Percentiles rank a stretch among this genome's conserved stretches.
phyloP scores from a whole-genome alignment of 164 flowering plant genomes.

The Chloranthus sessilifolius region DNA sequence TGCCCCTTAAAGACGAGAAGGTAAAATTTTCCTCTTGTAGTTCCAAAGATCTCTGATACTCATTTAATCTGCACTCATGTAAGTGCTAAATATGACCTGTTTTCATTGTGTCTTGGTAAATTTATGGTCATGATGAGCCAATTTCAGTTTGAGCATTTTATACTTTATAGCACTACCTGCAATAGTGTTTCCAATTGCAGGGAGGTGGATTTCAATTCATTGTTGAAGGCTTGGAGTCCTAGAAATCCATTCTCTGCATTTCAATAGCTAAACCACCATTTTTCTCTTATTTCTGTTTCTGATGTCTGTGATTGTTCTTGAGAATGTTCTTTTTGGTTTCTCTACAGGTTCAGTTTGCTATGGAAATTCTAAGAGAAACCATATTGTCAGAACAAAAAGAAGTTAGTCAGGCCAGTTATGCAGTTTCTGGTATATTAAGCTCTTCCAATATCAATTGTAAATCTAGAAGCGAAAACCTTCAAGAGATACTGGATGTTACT shows the following conservation, averaged over 20 bases:
- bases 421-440: slow-evolving; percentile 70
- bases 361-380: slow-evolving; percentile 45
- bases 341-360: slow-evolving; percentile 37
- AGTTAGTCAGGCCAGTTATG: slow-evolving; percentile 41
- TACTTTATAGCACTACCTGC: no score
- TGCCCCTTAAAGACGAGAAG: slow-evolving; percentile 58
- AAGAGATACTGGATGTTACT: slow-evolving; percentile 43
- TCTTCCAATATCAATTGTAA: slow-evolving; percentile 44
- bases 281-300: background rate
- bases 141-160: no score
- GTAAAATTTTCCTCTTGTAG: slow-evolving; percentile 26
- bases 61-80: background rate
- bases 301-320: background rate
- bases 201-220: no score
- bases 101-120: background rate
- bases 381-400: slow-evolving; percentile 42
- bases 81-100: background rate
- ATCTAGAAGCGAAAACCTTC: slow-evolving; percentile 56
- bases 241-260: background rate
- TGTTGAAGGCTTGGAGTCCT: background rate
- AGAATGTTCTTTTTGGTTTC: slow-evolving; percentile 3
- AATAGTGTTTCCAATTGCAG: no score
- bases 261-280: background rate
- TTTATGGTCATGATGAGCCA: background rate
- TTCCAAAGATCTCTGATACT: background rate